These are phyloP conservation scores for Mortierella sp. DNA, from an alignment of 371 early-diverging fungal species.

Conservation along the genomic window DNA sequence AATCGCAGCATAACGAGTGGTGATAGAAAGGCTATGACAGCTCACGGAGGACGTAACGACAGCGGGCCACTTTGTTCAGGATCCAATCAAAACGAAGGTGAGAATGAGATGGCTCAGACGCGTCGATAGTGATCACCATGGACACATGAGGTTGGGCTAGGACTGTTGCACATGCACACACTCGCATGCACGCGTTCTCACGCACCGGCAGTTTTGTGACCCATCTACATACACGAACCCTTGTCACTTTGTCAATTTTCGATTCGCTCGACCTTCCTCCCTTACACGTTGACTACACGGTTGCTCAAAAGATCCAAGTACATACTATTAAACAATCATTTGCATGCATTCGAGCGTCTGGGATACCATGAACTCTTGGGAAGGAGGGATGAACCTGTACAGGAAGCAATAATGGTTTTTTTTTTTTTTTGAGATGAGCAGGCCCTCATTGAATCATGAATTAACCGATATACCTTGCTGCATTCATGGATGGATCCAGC, in stretches of 20 bases:
- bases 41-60: constrained; percentile 3
- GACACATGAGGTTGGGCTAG: neutral
- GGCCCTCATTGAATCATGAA: neutral
- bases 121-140: constrained; percentile 13
- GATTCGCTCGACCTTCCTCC: too few species aligned
- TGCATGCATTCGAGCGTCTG: too few species aligned
- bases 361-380: too few species aligned
- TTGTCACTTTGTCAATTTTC: too few species aligned
- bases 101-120: constrained; percentile 26
- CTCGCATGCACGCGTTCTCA: neutral
- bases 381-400: too few species aligned
- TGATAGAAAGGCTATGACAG: neutral
- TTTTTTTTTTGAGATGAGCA: too few species aligned
- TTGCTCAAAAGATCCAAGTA: too few species aligned
- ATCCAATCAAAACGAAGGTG: constrained; percentile 44
- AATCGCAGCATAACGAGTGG: neutral
- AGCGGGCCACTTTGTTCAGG: constrained; percentile 10
- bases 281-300: too few species aligned
- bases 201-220: too few species aligned
- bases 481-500: constrained; percentile 1
- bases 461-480: neutral
- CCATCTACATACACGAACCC: too few species aligned
- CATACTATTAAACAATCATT: too few species aligned
- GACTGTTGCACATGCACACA: neutral
- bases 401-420: too few species aligned